Evolutionary conservation across 495 filamentous ascomycete species (phyloP), one percentile per base, ranked within the genome.

Genomic region (Penicillium robsamsonii): DNA sequence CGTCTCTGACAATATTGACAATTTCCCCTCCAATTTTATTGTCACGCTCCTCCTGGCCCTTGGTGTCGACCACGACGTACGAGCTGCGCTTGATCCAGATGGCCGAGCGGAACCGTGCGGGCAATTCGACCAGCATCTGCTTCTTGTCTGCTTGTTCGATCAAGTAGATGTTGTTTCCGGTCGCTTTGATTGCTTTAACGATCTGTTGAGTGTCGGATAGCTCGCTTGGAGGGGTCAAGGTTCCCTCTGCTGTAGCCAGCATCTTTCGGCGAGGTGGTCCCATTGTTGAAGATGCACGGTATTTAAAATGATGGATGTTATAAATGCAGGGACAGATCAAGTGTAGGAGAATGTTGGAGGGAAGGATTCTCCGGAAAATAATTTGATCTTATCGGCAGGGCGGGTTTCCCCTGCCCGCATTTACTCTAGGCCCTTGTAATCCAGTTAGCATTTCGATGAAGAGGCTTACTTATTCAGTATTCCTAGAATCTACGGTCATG

Each of bases 11-110:
- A 11, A 98, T 84, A 67, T 96, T 96, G 62, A 95, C 79, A 66
- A 98, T 96, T 71, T 96, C 90, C 15, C 92, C 94, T 46, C 81
- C 78, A 9, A 96, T 79, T 74, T 89, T 92, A 63, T 91, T 93
- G 27, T 85, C 82, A 47, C 87, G 78, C n/a, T 79, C 81, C 27
- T 83, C 83, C 35, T 87, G 79, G 10, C 82, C 77, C 30, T 79
- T 77, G 29, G 85, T 84, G 56, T 97, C 89, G 20, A 97, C 79
- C 17, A 97, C 70, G 22, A 97, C 90, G 70, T 87, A 97, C 0
- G 91, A 90, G 9, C 90, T 88, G 3, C 89, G 85, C 61, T 86
- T 89, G 66, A 97, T 86, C 89, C 91, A 96, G 57, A 97, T 88
- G 13, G 89, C 90, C 47, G 88, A 91, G 46, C 92, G 90, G 66